Conservation (phyloP, 495 filamentous ascomycete genomes). For the Achaetomiella virescens region DNA sequence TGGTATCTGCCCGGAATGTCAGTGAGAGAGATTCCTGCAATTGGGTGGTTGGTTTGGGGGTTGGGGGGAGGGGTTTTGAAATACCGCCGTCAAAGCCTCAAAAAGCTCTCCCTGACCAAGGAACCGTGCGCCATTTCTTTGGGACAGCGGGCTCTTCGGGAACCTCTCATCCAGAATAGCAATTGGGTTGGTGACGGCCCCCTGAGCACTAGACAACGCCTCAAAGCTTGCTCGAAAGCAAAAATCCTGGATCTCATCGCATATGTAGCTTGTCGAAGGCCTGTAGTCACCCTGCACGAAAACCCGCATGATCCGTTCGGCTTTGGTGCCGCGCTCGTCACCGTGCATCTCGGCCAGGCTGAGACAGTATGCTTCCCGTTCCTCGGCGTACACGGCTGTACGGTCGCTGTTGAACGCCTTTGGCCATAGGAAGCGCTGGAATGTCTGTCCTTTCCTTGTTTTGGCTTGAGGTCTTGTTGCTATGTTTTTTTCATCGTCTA, state of each 20-base stretch:
- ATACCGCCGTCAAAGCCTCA: not conserved
- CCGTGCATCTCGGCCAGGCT: constrained; percentile 2
- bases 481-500: not conserved
- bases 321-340: not conserved
- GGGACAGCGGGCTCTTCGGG: not conserved
- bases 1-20: not conserved
- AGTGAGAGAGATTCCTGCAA: not conserved
- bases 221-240: constrained; percentile 5
- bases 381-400: not conserved
- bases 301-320: constrained; percentile 7
- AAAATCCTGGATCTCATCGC: constrained; percentile 16
- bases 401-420: not conserved
- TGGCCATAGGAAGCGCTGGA: constrained; percentile 4
- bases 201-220: not conserved
- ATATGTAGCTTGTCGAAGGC: constrained; percentile 10
- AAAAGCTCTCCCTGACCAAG: constrained; percentile 5
- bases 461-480: not conserved
- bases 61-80: too few relatives aligned
- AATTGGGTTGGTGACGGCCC: not conserved
- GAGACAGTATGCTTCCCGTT: constrained; percentile 6
- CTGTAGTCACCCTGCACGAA: not conserved
- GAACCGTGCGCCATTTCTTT: not conserved
- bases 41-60: too few relatives aligned
- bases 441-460: too few relatives aligned
- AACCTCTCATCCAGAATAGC: constrained; percentile 13